Evolutionary conservation across 139 green algal genomes (phyloP).

Genomic region (Chlamydomonas sp.): DNA sequence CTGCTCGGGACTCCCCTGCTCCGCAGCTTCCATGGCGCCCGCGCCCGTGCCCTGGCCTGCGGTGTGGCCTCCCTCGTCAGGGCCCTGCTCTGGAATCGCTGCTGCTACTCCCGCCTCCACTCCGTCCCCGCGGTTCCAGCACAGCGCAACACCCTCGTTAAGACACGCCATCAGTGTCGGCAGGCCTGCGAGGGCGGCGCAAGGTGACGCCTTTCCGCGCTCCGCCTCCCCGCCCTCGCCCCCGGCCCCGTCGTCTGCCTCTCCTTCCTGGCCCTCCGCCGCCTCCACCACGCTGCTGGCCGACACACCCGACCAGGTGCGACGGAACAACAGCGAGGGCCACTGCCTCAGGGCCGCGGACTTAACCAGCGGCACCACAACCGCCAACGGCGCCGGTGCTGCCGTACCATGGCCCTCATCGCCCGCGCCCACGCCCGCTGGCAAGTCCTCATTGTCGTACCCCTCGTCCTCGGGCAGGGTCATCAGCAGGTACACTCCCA

Average conservation of each 20-base stretch:
- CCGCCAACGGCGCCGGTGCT: neutral
- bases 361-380: conserved; percentile 26
- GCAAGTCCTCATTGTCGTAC: neutral
- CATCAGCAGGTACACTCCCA: conserved; percentile 24
- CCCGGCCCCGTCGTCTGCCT: neutral
- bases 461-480: neutral
- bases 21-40: too few relatives aligned
- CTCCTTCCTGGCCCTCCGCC: neutral
- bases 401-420: neutral
- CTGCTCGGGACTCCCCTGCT: too few relatives aligned
- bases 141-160: neutral
- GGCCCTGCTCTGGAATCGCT: too few relatives aligned
- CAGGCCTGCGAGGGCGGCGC: neutral
- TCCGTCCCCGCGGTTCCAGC: neutral
- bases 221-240: neutral
- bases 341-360: neutral
- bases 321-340: neutral
- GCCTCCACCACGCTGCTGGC: neutral
- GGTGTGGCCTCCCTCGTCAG: too few relatives aligned
- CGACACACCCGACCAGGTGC: neutral
- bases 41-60: too few relatives aligned
- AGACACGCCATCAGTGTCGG: conserved; percentile 14
- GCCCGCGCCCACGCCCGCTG: neutral
- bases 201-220: neutral
- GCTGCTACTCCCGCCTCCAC: neutral